Evolutionary conservation across 2,329 filamentous ascomycete genomes (phyloP), one percentile per base, ranked within the genome.

Genomic region (Triangularia setosa): DNA sequence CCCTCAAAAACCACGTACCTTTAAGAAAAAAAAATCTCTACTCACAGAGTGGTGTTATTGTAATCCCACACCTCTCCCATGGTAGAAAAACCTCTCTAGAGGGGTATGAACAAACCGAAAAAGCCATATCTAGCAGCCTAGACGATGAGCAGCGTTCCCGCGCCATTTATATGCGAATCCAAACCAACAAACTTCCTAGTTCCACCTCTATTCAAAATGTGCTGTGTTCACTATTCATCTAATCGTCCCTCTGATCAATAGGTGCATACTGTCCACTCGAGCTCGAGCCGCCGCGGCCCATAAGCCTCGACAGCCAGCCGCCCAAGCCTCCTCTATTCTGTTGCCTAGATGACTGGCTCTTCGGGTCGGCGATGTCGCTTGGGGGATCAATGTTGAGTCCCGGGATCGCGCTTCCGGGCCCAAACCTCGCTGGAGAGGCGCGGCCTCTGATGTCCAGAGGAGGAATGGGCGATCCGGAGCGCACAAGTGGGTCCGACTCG

Each of bases 311-410:
- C 9, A 82, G 70, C 83, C 84, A 87, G 8, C 82, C 82, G 25
- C 81, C 79, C 35, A 85, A 75, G 64, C 79, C 74, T n/a, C 77
- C 75, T 21, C 40, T 48, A 2, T 72, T 74, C 24, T 75, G 73
- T 33, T 53, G 25, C 69, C 67, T 74, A 73, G 69, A 58, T 40
- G 56, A 54, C 61, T 77, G 77, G 3, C 78, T 76, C 73, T 84
- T 84, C 57, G 73, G 75, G 35, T 80, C 77, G 25, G 81, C 77
- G 35, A 81, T 77, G 16, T 91, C 81, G 58, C 87, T 82, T 1
- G 92, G 91, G 4, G 92, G 90, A 48, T 96, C 88, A 63, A 97
- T 90, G 71, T 92, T 87, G 63, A 97, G 82, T 8, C 90, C 89
- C 0, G 93, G 92, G 65, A 97, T 93, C 7, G 87, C 87, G 68